Base-by-base conservation (phyloP, 1,284 basidiomycete genomes). In the Serendipita sp. region DNA sequence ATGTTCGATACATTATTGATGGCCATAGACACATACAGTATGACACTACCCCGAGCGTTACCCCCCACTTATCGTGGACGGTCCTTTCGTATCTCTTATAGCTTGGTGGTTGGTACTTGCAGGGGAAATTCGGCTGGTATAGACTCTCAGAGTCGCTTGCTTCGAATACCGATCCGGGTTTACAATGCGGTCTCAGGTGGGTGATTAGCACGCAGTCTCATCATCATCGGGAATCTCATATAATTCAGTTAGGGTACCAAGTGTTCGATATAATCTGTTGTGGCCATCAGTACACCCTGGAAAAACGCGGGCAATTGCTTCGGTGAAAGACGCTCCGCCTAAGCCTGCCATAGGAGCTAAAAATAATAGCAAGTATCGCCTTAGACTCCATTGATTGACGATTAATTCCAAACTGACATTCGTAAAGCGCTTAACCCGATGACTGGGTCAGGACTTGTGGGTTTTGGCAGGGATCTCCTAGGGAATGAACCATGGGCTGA, bases 11-110 rank as follows among this genome's bases (percentile, higher is more conserved):
- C 34, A 29, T 41, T 44, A 32, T 42, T 35, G 38, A 53, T 30
- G 29, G 38, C 43, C 43, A 35, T 68, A 94, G 92, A 89, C 72
- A 84, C 83, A 1, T 95, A 94, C 71, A 82, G 81, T 0, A 73
- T 93, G 2, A 73, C 76, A 1, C 75, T 97, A 0, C 93, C 95
- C 0, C 76, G 82, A 3, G 83, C 83, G 63, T 77, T 98, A 0
- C 95, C 95, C 0, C 95, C 95, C 0, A 91, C 93, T 0, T 96
- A 90, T 75, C 81, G 82, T 45, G 95, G 95, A 1, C 85, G 87
- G 61, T 79, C 85, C 0, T 78, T 97, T 66, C 81, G 80, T 68
- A 94, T 99, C 72, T 85, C 86, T 6, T 99, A 98, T 71, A 86
- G 92, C 67, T 81, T 99, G 10, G 78, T 89, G 8, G 79, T 98